phyloP scores from a whole-genome alignment of 805 yeast genomes.

The Schwanniomyces sp. region DNA sequence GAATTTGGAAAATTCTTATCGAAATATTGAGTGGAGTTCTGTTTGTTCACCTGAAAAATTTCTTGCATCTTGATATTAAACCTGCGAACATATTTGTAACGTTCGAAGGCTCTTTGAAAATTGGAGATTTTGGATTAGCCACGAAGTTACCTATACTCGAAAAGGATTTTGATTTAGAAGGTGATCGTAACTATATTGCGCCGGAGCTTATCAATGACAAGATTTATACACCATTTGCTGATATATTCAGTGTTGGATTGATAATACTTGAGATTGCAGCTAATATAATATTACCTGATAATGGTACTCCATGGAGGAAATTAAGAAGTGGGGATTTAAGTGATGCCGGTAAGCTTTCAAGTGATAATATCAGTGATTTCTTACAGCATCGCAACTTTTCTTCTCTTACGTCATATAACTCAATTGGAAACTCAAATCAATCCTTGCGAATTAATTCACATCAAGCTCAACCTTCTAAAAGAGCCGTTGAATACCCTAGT shows the following conservation, averaged over 20 bases:
- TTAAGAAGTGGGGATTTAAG: conserved; percentile 91
- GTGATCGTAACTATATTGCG: conserved; percentile 96
- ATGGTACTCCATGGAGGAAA: conserved; percentile 96
- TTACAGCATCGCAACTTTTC: conserved; percentile 37
- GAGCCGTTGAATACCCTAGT: too few species aligned
- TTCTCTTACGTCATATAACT: conserved; percentile 31
- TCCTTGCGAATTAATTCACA: conserved; percentile 5
- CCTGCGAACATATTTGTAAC: conserved; percentile 95
- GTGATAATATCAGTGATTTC: conserved; percentile 45
- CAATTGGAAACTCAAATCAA: conserved; percentile 9
- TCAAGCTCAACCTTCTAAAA: not conserved
- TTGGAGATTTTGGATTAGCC: conserved; percentile 97
- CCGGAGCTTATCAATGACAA: conserved; percentile 88
- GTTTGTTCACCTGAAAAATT: conserved; percentile 72
- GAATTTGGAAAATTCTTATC: conserved; percentile 93
- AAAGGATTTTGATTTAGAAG: conserved; percentile 83
- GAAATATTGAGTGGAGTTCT: conserved; percentile 79
- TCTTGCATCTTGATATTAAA: conserved; percentile 86
- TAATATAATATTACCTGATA: conserved; percentile 90
- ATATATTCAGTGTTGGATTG: conserved; percentile 89
- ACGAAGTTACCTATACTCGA: conserved; percentile 69
- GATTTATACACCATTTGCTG: conserved; percentile 87
- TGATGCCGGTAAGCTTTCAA: conserved; percentile 85
- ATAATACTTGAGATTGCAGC: conserved; percentile 96
- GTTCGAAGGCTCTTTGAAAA: conserved; percentile 89